phyloP scores from a whole-genome alignment of 345 rosid genomes.

The Cardamine resedifolia region DNA sequence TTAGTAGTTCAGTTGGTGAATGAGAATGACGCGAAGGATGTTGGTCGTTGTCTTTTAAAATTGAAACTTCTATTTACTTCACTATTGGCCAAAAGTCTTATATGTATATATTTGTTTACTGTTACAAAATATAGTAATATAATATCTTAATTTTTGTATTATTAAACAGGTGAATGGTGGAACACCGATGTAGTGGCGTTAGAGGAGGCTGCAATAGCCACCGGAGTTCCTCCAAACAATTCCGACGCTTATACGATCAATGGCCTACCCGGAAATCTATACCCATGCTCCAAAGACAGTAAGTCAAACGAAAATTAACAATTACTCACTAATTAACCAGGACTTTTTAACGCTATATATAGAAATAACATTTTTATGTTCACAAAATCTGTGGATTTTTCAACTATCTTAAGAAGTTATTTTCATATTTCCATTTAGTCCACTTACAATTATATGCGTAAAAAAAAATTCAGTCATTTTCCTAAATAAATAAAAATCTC shows the following conservation, averaged over 20 bases:
- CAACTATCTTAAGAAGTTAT: no score
- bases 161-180: slow-evolving; percentile 85
- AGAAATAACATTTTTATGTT: background rate
- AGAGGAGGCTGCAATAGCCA: slow-evolving; percentile 51
- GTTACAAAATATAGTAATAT: background rate
- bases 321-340: background rate
- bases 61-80: background rate
- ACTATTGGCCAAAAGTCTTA: slow-evolving; percentile 2
- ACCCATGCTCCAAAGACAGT: slow-evolving; percentile 70
- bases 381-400: no score
- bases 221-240: slow-evolving; percentile 55
- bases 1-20: slow-evolving; percentile 12
- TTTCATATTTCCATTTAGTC: no score
- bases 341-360: no score
- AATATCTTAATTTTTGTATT: background rate
- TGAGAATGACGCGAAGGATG: slow-evolving; percentile 14
- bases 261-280: slow-evolving; percentile 86
- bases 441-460: no score
- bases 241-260: slow-evolving; percentile 89
- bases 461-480: background rate
- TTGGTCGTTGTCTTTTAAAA: slow-evolving; percentile 1
- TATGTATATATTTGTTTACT: background rate
- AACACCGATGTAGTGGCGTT: slow-evolving; percentile 68
- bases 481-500: background rate
- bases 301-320: slow-evolving; percentile 11